These are phyloP conservation scores for Eucalyptus shirleyi DNA, from an alignment of 345 rosid species.

Conservation along the genomic window DNA sequence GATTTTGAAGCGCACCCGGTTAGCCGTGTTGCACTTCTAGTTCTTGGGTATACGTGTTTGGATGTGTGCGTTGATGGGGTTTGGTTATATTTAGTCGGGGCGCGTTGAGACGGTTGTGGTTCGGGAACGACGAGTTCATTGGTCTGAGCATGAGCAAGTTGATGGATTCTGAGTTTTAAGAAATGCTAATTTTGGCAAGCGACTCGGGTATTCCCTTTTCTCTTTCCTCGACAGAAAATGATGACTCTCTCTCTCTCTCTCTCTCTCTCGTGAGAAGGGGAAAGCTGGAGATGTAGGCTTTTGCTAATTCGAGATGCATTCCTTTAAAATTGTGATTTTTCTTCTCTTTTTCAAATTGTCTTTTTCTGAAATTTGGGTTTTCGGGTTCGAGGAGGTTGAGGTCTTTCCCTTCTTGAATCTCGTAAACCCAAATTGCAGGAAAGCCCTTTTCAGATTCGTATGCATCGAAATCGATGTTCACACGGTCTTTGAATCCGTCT, in stretches of 20 bases:
- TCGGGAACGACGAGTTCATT: neutral
- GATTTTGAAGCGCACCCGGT: neutral
- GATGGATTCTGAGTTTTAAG: neutral
- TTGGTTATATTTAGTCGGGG: neutral
- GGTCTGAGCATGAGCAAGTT: neutral
- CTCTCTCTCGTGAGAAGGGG: neutral
- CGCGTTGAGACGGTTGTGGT: neutral
- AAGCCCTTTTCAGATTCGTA: neutral
- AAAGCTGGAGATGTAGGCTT: neutral
- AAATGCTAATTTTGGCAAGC: neutral
- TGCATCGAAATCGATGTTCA: neutral
- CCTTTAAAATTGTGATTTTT: neutral
- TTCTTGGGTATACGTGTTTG: neutral
- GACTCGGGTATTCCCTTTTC: neutral
- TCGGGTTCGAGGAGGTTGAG: neutral
- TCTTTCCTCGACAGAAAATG: neutral
- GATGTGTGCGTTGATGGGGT: neutral
- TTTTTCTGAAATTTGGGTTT: neutral
- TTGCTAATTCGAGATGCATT: neutral
- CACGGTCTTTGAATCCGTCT: neutral
- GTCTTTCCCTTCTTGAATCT: neutral
- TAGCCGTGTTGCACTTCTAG: neutral
- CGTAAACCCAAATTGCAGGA: neutral
- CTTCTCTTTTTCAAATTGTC: neutral
- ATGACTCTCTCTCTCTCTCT: neutral